Percentiles rank a stretch among this genome's conserved stretches.
phyloP scores from a whole-genome alignment of 257 asterid genomes.

The Solanum chiquidenum region DNA sequence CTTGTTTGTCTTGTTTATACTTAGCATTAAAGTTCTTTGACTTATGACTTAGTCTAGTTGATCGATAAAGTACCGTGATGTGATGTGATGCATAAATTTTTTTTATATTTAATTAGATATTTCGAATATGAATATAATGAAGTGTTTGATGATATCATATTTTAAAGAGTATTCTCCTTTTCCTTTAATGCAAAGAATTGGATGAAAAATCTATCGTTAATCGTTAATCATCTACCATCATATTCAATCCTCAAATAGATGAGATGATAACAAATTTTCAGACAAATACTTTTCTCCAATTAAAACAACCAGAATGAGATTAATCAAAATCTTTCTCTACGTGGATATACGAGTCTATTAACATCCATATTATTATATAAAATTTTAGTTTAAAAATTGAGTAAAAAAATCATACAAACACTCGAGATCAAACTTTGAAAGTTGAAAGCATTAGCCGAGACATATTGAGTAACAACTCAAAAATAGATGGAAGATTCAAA shows the following conservation, averaged over 20 bases:
- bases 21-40: neutral
- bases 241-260: too few species aligned
- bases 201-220: too few species aligned
- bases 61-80: neutral
- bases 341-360: too few species aligned
- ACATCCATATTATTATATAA: too few species aligned
- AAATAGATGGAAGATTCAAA: too few species aligned
- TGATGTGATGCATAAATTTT: neutral
- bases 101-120: fast-evolving
- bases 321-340: too few species aligned
- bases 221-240: too few species aligned
- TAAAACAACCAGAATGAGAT: too few species aligned
- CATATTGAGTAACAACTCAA: too few species aligned
- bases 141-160: neutral
- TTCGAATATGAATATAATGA: neutral
- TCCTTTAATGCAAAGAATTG: neutral
- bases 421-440: neutral
- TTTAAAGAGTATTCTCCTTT: neutral
- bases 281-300: neutral
- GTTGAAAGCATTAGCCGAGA: neutral
- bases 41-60: neutral
- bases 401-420: neutral
- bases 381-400: too few species aligned
- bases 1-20: constrained; percentile 9
- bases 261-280: neutral